Evolutionary conservation across 768 basidiomycete species (phyloP).

Genomic region (Suillus placidus): DNA sequence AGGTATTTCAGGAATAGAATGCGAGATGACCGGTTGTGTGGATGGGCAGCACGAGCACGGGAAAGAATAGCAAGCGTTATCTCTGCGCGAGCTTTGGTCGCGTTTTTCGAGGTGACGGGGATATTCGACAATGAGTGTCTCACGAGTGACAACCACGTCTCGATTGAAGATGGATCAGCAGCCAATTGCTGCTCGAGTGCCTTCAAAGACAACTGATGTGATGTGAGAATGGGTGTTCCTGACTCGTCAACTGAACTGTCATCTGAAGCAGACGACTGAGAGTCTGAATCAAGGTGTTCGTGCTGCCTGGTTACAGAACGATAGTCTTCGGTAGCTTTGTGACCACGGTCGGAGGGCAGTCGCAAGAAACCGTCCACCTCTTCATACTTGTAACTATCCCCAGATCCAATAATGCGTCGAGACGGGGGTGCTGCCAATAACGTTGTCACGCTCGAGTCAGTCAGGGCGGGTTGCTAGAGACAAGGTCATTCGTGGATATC

Average conservation of each 20-base stretch:
- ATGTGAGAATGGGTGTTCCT: slow-evolving; percentile 38
- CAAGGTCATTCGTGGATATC: slow-evolving; percentile 10
- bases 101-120: slow-evolving; percentile 68
- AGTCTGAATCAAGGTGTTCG: slow-evolving; percentile 38
- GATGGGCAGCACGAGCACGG: slow-evolving; percentile 62
- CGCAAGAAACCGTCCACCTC: slow-evolving; percentile 72
- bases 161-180: slow-evolving; percentile 51
- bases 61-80: slow-evolving; percentile 67
- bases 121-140: slow-evolving; percentile 64
- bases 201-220: slow-evolving; percentile 63
- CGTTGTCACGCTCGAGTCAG: slow-evolving; percentile 57
- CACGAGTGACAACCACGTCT: slow-evolving; percentile 66
- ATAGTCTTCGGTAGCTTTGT: slow-evolving; percentile 44
- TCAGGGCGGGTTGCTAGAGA: slow-evolving; percentile 50
- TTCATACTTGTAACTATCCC: slow-evolving; percentile 49
- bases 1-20: slow-evolving; percentile 64
- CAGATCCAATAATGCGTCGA: slow-evolving; percentile 46
- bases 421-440: slow-evolving; percentile 56
- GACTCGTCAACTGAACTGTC: slow-evolving; percentile 41
- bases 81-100: slow-evolving; percentile 67
- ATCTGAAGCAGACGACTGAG: slow-evolving; percentile 33
- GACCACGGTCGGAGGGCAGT: slow-evolving; percentile 47
- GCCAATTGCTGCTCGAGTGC: slow-evolving; percentile 57
- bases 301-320: slow-evolving; percentile 48
- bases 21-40: slow-evolving; percentile 51